These are phyloP conservation scores for Liriodendron chinense DNA, from an alignment of 164 flowering plant genomes.

Conservation along the genomic window DNA sequence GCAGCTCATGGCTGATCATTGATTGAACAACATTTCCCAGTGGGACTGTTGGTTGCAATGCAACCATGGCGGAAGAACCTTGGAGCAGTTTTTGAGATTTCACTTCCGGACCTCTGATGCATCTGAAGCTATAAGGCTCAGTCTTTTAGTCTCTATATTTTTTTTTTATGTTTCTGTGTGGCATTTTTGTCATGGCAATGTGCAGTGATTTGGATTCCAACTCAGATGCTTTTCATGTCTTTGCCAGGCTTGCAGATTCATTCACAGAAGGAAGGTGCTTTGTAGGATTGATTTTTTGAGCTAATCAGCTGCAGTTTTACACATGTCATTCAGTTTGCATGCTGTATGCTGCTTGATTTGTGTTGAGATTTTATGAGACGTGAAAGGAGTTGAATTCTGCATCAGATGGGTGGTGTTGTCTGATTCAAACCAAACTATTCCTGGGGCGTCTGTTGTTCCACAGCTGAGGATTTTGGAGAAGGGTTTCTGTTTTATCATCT, in stretches of 20 bases:
- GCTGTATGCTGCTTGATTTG: neutral
- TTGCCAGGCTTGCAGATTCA: neutral
- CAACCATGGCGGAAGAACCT: neutral
- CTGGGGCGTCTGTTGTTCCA: neutral
- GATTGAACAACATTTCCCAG: neutral
- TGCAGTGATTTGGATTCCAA: neutral
- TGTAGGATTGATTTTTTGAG: neutral
- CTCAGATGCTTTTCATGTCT: neutral
- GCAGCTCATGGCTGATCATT: neutral
- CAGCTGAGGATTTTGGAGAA: neutral
- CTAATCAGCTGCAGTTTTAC: neutral
- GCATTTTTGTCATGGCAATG: too few species aligned
- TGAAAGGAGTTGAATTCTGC: slow-evolving; percentile 2
- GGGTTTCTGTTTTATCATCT: neutral
- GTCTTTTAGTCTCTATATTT: too few species aligned
- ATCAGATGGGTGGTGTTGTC: neutral
- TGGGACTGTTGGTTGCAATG: neutral
- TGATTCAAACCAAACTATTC: neutral
- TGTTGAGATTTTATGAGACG: neutral
- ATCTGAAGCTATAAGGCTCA: neutral
- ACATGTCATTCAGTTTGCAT: neutral
- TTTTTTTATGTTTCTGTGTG: neutral
- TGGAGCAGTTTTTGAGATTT: neutral
- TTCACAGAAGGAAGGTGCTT: neutral
- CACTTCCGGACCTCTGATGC: neutral